Evolutionary conservation across 192 early-diverging fungal species (phyloP).

Genomic region (Umbelopsis isabellina): DNA sequence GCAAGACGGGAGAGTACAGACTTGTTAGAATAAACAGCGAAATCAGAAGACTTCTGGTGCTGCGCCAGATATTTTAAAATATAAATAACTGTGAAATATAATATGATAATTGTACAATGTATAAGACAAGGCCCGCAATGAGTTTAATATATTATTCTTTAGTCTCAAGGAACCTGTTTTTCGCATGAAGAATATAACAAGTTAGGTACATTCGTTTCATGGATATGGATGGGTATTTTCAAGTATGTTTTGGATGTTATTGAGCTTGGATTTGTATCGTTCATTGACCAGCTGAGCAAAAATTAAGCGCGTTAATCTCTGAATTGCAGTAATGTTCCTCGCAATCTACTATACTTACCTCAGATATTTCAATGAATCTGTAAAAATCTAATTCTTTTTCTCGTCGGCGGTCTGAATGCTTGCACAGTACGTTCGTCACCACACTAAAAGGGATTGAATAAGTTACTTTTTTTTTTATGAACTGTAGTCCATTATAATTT

Average conservation of each 20-base stretch:
- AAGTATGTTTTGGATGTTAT: not conserved
- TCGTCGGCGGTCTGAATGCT: not conserved
- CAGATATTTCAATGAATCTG: not conserved
- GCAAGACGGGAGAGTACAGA: too few relatives aligned
- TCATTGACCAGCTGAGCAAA: not conserved
- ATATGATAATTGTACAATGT: too few relatives aligned
- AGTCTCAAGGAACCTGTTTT: not conserved
- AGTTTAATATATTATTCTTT: too few relatives aligned
- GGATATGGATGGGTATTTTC: not conserved
- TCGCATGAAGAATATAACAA: too few relatives aligned
- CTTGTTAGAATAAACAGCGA: too few relatives aligned
- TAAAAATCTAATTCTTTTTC: not conserved
- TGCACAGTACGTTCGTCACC: not conserved
- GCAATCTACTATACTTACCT: not conserved
- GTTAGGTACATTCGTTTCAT: not conserved
- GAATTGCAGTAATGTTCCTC: not conserved
- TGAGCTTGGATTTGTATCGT: not conserved
- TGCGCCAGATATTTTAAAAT: too few relatives aligned
- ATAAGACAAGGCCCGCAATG: too few relatives aligned
- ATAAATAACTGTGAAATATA: too few relatives aligned
- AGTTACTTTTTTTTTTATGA: not conserved
- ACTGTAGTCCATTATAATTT: not conserved
- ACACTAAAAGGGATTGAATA: not conserved
- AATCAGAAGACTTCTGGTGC: too few relatives aligned
- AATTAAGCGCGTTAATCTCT: not conserved